Evolutionary conservation across 1,284 basidiomycete species (phyloP), one percentile per base, ranked within the genome.

Genomic region (Ganoderma lingzhi): DNA sequence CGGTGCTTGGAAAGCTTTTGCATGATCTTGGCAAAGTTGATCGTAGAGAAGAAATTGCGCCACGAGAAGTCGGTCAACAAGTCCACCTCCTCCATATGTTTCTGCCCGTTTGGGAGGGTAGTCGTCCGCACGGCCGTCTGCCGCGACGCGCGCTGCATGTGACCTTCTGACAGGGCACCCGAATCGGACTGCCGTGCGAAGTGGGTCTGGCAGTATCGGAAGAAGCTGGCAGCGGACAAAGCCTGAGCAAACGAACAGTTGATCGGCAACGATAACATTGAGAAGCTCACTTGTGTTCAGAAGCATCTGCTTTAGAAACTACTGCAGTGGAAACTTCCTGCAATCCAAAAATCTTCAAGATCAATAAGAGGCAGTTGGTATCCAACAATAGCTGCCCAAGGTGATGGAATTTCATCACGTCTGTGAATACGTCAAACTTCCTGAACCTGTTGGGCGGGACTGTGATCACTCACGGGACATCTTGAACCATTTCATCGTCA

Each of bases 381-480:
- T 99, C 98, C 62, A 99, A 90, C 10, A 99, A 85, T 35, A 97
- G 88, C 80, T 98, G 97, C 8, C 96, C 96, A 41, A 99, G 86
- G 81, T 98, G 96, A 81, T 99, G 97, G 79, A 98, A 99, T 80
- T 99, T 99, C 93, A 99, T 97, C 41, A 94, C 92, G 82, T 99
- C 96, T 97, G 75, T 30, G 6, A 55, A 62, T 6, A 30, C 63
- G 66, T 71, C 56, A 66, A 41, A 15, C 63, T 35, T 44, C 55
- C 15, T 55, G 37, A 62, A 67, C 35, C n/a, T 30, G 48, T 64
- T 56, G 56, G 44, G 14, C 19, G 10, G 17, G 5, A 35, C 60
- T 55, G 58, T 23, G 44, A 37, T 35, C 59, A 87, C 93, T 80
- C 74, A 97, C 96, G 96, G 63, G 96, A 98, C 42, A 94, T 94